A percentile compares a stretch with the other conserved stretches of the same genome.
These are phyloP conservation scores for Solanum hybrid DNA, from an alignment of 305 asterid genomes.

Conservation along the genomic window DNA sequence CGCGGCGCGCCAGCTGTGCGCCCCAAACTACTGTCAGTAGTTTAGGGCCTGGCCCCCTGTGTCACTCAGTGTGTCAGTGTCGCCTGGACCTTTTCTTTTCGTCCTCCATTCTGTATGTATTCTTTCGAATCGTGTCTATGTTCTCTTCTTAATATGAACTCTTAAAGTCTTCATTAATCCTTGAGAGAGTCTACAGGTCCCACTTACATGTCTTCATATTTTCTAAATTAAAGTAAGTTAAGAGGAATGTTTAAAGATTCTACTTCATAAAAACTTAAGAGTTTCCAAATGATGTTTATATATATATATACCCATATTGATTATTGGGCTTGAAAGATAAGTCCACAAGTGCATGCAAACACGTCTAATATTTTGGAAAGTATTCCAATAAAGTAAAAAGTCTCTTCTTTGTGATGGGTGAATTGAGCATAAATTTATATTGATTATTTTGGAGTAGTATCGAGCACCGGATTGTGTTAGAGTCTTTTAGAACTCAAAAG, in stretches of 20 bases:
- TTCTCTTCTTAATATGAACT: background rate
- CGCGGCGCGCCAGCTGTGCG: no score
- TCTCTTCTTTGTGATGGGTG: background rate
- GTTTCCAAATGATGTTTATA: no score
- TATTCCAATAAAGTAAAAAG: background rate
- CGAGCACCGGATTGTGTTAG: background rate
- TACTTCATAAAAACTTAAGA: no score
- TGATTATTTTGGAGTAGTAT: background rate
- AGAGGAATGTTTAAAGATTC: no score
- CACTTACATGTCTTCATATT: background rate
- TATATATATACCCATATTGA: no score
- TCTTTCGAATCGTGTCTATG: background rate
- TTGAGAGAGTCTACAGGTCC: background rate
- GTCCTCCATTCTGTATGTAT: background rate
- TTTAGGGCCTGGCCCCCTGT: background rate
- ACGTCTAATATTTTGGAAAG: background rate
- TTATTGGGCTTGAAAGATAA: background rate
- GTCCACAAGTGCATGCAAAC: background rate
- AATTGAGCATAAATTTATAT: background rate
- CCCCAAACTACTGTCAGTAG: no score
- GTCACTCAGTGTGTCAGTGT: background rate
- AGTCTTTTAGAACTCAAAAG: background rate
- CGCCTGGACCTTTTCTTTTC: background rate
- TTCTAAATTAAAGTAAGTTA: background rate
- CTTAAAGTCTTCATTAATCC: background rate